phyloP scores from a whole-genome alignment of 495 filamentous ascomycete genomes.

The Aspergillus diversus region DNA sequence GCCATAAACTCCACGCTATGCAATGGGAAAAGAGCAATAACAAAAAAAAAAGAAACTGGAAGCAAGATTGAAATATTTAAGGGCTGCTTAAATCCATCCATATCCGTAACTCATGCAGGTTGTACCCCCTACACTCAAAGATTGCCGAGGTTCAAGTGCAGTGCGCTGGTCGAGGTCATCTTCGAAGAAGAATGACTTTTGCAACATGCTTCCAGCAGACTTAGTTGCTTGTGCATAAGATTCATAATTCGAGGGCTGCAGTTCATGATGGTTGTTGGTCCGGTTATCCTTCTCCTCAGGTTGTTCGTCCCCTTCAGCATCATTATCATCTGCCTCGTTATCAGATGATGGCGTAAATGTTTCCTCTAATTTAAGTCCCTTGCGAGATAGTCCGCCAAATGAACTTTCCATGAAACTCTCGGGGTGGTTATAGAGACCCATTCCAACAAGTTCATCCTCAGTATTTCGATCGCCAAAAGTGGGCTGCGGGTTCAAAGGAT shows the following conservation, averaged over 20 bases:
- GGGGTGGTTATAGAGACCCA: conserved; percentile 80
- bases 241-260: conserved; percentile 7
- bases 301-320: conserved; percentile 45
- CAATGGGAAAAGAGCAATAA: conserved; percentile 25
- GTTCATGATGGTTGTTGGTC: conserved; percentile 2
- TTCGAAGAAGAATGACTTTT: conserved; percentile 54
- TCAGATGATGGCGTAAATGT: conserved; percentile 75
- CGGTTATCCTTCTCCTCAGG: conserved; percentile 23
- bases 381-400: conserved; percentile 54
- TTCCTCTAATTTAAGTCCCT: conserved; percentile 82
- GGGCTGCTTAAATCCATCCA: conserved; percentile 41
- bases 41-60: conserved; percentile 21
- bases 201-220: conserved; percentile 40
- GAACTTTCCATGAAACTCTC: conserved; percentile 54
- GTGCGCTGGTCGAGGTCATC: conserved; percentile 40
- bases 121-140: conserved; percentile 33
- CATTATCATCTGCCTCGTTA: conserved; percentile 52
- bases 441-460: conserved; percentile 75
- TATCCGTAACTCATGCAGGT: conserved; percentile 48
- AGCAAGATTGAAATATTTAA: neutral
- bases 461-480: conserved; percentile 39
- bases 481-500: conserved; percentile 12
- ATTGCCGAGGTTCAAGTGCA: conserved; percentile 33
- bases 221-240: conserved; percentile 35
- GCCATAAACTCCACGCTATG: conserved; percentile 45